These are phyloP conservation scores for Rhizopogon rudus DNA, from an alignment of 768 basidiomycete species.

Conservation along the genomic window DNA sequence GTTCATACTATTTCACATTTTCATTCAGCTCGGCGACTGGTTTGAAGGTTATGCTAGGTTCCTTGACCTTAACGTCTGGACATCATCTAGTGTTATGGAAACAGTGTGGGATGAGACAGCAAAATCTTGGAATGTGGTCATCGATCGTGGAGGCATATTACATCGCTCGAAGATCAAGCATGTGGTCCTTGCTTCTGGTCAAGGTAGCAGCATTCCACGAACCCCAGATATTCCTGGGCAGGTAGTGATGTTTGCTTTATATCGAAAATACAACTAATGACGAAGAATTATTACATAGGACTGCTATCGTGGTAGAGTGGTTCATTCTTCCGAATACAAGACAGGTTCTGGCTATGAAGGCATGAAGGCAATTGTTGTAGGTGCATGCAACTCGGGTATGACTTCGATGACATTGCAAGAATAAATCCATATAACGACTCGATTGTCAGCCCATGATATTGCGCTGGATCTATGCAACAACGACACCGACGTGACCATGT, in stretches of 20 bases:
- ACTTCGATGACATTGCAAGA: not conserved
- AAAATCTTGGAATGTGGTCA: constrained; percentile 37
- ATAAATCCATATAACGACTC: not conserved
- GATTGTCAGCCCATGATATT: constrained; percentile 32
- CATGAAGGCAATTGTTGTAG: constrained; percentile 63
- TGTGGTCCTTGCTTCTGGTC: constrained; percentile 52
- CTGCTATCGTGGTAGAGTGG: constrained; percentile 43
- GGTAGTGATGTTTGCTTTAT: constrained; percentile 19
- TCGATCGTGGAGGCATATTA: constrained; percentile 26
- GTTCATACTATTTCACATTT: not conserved
- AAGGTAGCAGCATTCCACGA: constrained; percentile 38
- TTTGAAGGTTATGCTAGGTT: constrained; percentile 54
- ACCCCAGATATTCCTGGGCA: constrained; percentile 42
- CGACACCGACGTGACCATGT: constrained; percentile 26
- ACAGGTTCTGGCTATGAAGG: constrained; percentile 42
- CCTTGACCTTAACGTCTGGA: constrained; percentile 62
- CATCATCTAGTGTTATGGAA: constrained; percentile 34
- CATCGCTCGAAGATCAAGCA: constrained; percentile 39
- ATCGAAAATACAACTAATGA: not conserved
- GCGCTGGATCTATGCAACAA: constrained; percentile 26
- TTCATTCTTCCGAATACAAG: constrained; percentile 51
- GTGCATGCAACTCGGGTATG: constrained; percentile 56
- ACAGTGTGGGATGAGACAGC: constrained; percentile 30
- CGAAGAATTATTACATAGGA: constrained; percentile 25
- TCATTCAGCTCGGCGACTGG: constrained; percentile 51